These are phyloP conservation scores for Mycena floridula DNA, from an alignment of 768 basidiomycete species.

Conservation along the genomic window DNA sequence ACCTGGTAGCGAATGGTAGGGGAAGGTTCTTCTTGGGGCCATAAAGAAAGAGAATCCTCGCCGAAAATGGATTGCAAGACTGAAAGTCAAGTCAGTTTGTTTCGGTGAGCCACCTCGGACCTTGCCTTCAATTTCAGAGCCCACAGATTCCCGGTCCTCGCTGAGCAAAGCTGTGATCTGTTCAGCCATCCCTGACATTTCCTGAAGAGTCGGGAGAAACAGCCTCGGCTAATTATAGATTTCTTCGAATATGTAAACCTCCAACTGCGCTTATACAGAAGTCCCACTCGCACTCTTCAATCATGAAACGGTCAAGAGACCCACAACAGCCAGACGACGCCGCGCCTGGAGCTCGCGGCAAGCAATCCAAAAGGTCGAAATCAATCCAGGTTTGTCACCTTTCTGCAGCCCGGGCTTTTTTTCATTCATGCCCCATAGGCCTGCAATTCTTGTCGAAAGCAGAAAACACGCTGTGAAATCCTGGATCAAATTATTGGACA, in stretches of 20 bases:
- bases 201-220: no score
- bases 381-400: conserved; percentile 27
- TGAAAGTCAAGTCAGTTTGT: conserved; percentile 53
- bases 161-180: not conserved
- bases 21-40: conserved; percentile 14
- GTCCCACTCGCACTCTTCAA: no score
- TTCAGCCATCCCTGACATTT: no score
- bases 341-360: not conserved
- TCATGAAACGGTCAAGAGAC: conserved; percentile 7
- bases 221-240: not conserved
- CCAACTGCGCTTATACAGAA: no score
- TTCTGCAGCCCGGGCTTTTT: no score
- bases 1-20: conserved; percentile 58
- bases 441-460: conserved; percentile 35
- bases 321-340: no score
- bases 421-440: no score
- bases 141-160: conserved; percentile 26
- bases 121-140: conserved; percentile 42
- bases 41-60: conserved; percentile 6
- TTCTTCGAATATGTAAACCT: not conserved
- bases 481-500: conserved; percentile 25
- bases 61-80: conserved; percentile 16
- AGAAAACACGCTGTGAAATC: conserved; percentile 39
- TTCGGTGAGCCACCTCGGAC: no score
- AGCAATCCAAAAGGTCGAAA: conserved; percentile 24